phyloP scores from a whole-genome alignment of 2,329 filamentous ascomycete species.

The Trichoderma atroviride region DNA sequence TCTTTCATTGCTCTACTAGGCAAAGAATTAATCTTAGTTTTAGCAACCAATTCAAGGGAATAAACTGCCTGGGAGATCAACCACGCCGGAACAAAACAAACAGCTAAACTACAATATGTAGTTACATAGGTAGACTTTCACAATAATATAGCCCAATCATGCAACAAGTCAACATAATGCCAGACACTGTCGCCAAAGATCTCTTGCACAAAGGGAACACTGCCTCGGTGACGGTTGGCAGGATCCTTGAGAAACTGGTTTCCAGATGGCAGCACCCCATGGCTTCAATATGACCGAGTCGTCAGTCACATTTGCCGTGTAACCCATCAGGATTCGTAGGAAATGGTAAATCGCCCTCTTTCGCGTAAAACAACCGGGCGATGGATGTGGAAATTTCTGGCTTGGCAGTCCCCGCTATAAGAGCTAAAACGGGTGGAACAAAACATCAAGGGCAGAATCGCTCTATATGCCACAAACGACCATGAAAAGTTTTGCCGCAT shows the following conservation, averaged over 20 bases:
- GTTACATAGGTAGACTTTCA: too few species aligned
- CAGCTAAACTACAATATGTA: too few species aligned
- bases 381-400: background rate
- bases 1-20: too few species aligned
- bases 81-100: too few species aligned
- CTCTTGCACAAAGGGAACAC: background rate
- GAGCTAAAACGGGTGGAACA: background rate
- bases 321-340: background rate
- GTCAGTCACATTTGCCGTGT: background rate
- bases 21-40: too few species aligned
- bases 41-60: too few species aligned
- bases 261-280: too few species aligned
- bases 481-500: background rate
- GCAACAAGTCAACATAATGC: background rate
- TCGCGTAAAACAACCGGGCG: background rate
- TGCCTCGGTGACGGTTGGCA: too few species aligned
- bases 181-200: background rate
- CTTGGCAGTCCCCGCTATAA: background rate
- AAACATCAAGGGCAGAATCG: background rate
- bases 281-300: background rate
- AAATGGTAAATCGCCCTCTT: background rate
- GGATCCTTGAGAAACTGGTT: too few species aligned
- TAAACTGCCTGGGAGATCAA: too few species aligned
- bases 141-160: too few species aligned
- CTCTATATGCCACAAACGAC: too few species aligned